A percentile compares a stretch with the other conserved stretches of the same genome.
These are phyloP conservation scores for Adansonia digitata DNA, from an alignment of 345 rosid genomes.

Conservation along the genomic window DNA sequence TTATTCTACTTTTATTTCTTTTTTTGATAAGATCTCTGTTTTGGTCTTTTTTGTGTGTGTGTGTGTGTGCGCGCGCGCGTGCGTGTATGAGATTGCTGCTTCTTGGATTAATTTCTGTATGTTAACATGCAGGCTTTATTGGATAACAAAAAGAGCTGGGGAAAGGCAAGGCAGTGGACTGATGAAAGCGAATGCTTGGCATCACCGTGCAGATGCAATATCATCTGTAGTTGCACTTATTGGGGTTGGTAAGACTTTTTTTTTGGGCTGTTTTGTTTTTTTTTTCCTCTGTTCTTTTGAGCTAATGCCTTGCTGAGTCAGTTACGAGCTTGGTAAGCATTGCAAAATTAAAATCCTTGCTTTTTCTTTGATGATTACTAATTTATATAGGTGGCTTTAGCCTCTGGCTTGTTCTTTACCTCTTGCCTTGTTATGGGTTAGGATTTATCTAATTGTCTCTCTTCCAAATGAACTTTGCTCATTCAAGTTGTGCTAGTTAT, in stretches of 20 bases:
- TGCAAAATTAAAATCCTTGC: not conserved
- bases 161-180: slow-evolving; percentile 84
- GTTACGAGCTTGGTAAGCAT: not conserved
- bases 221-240: slow-evolving; percentile 87
- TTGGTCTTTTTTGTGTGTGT: not conserved
- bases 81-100: not conserved
- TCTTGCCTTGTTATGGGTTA: not conserved
- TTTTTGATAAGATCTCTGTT: not conserved
- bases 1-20: slow-evolving; percentile 8
- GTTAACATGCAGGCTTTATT: slow-evolving; percentile 54
- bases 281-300: not conserved
- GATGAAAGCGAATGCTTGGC: slow-evolving; percentile 99
- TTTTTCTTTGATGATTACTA: not conserved
- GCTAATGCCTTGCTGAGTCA: not conserved
- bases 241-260: slow-evolving; percentile 39
- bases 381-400: slow-evolving; percentile 33
- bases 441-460: not conserved
- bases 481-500: not conserved
- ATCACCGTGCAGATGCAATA: slow-evolving; percentile 93
- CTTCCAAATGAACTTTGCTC: not conserved
- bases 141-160: slow-evolving; percentile 89
- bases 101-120: not conserved
- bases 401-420: not conserved
- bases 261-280: slow-evolving; percentile 31
- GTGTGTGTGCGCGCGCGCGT: too few species aligned